Evolutionary conservation across 1,284 basidiomycete species (phyloP).

Genomic region (Irpex rosettiformis): DNA sequence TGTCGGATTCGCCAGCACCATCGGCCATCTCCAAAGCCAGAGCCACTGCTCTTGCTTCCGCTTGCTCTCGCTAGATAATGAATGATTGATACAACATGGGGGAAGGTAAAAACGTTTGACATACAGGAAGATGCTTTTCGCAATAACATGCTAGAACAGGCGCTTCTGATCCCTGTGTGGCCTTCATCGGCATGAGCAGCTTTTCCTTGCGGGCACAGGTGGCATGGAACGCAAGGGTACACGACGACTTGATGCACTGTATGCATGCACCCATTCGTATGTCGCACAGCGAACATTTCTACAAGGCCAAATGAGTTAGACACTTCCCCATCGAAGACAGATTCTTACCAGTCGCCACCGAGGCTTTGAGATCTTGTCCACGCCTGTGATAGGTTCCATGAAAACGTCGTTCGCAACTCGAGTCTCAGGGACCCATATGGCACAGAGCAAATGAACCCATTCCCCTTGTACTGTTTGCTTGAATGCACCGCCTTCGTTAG

Average conservation of each 20-base stretch:
- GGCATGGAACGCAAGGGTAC: slow-evolving; percentile 93
- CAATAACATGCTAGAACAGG: slow-evolving; percentile 77
- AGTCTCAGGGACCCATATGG: slow-evolving; percentile 97
- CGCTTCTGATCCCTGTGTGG: slow-evolving; percentile 68
- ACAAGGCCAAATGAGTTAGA: not conserved
- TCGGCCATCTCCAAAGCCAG: slow-evolving; percentile 41
- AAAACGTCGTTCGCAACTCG: slow-evolving; percentile 93
- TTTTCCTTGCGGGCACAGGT: slow-evolving; percentile 91
- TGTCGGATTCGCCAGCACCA: slow-evolving; percentile 33
- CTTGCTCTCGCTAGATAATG: slow-evolving; percentile 57
- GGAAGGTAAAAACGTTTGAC: slow-evolving; percentile 26
- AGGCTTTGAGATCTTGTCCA: slow-evolving; percentile 86
- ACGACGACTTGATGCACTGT: slow-evolving; percentile 90
- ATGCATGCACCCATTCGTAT: slow-evolving; percentile 89
- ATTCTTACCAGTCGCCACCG: slow-evolving; percentile 88
- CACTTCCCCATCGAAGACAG: slow-evolving; percentile 1
- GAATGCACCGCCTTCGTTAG: slow-evolving; percentile 96
- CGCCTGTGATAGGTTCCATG: slow-evolving; percentile 96
- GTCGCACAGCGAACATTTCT: slow-evolving; percentile 89
- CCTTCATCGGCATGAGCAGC: slow-evolving; percentile 85
- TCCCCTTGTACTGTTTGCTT: slow-evolving; percentile 93
- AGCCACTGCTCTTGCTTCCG: slow-evolving; percentile 55
- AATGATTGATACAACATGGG: not conserved
- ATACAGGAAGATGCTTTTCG: slow-evolving; percentile 85
- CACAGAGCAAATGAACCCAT: slow-evolving; percentile 97